Base-by-base conservation (phyloP, 2,329 filamentous ascomycete genomes). In the Colletotrichum kahawae region DNA sequence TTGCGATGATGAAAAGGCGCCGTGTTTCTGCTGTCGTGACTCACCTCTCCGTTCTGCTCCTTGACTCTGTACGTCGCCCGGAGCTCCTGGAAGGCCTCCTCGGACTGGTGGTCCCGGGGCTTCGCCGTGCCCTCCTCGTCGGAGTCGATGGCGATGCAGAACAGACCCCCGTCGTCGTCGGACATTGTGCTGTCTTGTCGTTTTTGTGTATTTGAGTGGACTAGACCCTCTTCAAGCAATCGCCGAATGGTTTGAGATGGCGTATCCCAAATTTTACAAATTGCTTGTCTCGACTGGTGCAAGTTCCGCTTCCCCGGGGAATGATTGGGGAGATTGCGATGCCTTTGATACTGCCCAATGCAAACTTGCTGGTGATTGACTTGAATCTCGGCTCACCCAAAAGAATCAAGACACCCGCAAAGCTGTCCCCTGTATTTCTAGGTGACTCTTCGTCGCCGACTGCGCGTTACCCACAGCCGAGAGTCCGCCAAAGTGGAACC, bases 31-130 rank as follows among this genome's bases (percentile, higher is more conserved):
- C 24, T 21, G 2, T 29, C 33, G 18, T 64, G 21, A 80, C 84
- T 76, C 79, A 90, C 90, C 77, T 91, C 83, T 73, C 90, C 90
- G 75, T 91, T 89, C 78, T 91, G 89, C 48, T 90, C 79, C 77
- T 89, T 90, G 27, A 83, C 83, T 18, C 77, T 78, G 73, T 91
- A 92, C 2, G 78, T 81, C 6, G 78, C 80, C 79, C 85, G 87
- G 4, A 91, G 82, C 7, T 81, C 82, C 76, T 85, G 85, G 77
- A 90, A 91, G 2, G 86, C 85, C 18, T 85, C 86, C 74, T 91
- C 88, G 0, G 89, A 86, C 79, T 91, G 89, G 21, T 78, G 81
- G 12, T 83, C 87, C 18, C 85, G 82, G 24, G 77, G 72, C 65
- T 81, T 79, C 38, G 80, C 79, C 33, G 81, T 81, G 27, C 68